phyloP scores from a whole-genome alignment of 2,329 filamentous ascomycete genomes.

The Geosmithia putterillii region DNA sequence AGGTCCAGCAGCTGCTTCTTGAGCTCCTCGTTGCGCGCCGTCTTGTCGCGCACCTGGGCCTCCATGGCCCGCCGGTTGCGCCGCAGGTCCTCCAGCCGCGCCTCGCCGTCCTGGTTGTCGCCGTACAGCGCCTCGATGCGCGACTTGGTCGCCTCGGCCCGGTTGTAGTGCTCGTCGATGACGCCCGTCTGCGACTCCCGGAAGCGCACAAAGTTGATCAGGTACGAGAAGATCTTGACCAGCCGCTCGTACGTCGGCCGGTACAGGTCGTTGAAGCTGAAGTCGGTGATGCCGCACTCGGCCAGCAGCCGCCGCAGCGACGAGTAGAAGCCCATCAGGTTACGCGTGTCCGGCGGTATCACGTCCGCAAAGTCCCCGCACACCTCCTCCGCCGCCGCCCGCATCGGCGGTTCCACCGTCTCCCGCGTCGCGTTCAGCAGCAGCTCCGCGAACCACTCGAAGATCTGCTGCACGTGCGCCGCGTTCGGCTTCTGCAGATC shows the following conservation, averaged over 20 bases:
- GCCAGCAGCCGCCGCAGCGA: slow-evolving; percentile 67
- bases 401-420: slow-evolving; percentile 90
- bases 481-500: slow-evolving; percentile 92
- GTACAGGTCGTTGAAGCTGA: slow-evolving; percentile 85
- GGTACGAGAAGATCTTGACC: slow-evolving; percentile 90
- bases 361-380: slow-evolving; percentile 77
- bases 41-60: slow-evolving; percentile 70
- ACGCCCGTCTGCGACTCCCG: slow-evolving; percentile 81
- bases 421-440: slow-evolving; percentile 90
- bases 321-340: slow-evolving; percentile 92
- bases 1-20: slow-evolving; percentile 74
- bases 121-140: slow-evolving; percentile 76
- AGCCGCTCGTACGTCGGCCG: slow-evolving; percentile 82
- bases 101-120: slow-evolving; percentile 80
- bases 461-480: slow-evolving; percentile 90
- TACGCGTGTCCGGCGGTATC: slow-evolving; percentile 76
- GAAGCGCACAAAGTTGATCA: slow-evolving; percentile 98
- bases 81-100: slow-evolving; percentile 67
- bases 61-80: slow-evolving; percentile 72
- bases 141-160: slow-evolving; percentile 71
- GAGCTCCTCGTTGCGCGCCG: slow-evolving; percentile 73
- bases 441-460: slow-evolving; percentile 93
- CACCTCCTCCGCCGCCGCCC: slow-evolving; percentile 77
- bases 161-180: slow-evolving; percentile 91
- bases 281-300: slow-evolving; percentile 87